phyloP scores from a whole-genome alignment of 768 basidiomycete species.

The Rubroboletus pulcherrimus region DNA sequence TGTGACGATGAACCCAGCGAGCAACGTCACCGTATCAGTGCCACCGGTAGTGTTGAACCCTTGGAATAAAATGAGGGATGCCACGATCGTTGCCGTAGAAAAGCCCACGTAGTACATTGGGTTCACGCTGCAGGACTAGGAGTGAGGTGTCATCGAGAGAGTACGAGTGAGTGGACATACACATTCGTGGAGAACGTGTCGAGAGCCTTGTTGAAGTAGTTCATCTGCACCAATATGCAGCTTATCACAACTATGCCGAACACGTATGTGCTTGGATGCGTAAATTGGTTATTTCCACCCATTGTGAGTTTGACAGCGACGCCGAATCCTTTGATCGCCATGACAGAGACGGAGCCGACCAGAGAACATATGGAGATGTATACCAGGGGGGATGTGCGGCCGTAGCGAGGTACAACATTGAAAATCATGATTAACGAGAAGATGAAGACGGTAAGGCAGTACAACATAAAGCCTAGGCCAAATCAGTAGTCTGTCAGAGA shows the following conservation, averaged over 20 bases:
- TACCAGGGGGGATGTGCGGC: conserved; percentile 82
- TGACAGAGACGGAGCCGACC: conserved; percentile 94
- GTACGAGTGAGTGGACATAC: conserved; percentile 45
- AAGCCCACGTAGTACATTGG: conserved; percentile 98
- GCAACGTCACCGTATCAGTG: conserved; percentile 78
- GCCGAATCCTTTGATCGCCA: conserved; percentile 99
- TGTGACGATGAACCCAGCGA: conserved; percentile 87
- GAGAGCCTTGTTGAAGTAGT: conserved; percentile 97
- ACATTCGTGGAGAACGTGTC: conserved; percentile 97
- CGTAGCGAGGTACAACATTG: conserved; percentile 76
- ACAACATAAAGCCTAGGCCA: conserved; percentile 80
- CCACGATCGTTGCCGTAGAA: conserved; percentile 87
- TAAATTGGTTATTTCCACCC: conserved; percentile 91
- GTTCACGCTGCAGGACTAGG: conserved; percentile 63
- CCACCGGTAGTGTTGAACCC: conserved; percentile 90
- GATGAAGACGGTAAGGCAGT: conserved; percentile 80
- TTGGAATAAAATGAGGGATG: conserved; percentile 95
- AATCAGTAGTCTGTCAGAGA: conserved; percentile 7
- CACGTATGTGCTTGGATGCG: conserved; percentile 93
- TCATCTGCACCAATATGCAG: conserved; percentile 92
- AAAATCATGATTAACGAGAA: conserved; percentile 88
- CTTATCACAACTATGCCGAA: conserved; percentile 78
- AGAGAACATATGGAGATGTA: conserved; percentile 97
- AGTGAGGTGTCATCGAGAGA: neutral
- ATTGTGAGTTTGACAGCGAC: conserved; percentile 94